Base-by-base conservation (phyloP, 768 basidiomycete species). In the Leccinum fibrillosum region DNA sequence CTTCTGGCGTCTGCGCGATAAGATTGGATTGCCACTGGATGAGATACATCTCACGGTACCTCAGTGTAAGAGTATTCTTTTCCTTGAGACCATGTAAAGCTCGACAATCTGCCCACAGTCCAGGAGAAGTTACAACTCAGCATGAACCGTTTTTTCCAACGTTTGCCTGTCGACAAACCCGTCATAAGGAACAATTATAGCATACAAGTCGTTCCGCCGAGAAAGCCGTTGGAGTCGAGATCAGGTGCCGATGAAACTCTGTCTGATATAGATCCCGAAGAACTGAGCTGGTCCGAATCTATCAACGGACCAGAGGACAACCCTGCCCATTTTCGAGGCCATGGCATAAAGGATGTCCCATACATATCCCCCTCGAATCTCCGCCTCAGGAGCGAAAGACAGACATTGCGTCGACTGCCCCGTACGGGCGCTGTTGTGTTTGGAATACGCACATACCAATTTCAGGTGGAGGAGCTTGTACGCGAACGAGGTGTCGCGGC, bases 1-100 rank as follows among this genome's bases (percentile, higher is more conserved):
- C 9, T 85, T 81, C 60, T 92, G 90, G 90, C 80, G 89, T n/a
- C 78, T 92, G 74, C 70, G 80, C 59, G 90, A 91, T 72, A 92
- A 92, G 75, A 82, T 89, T 53, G 91, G 90, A 10, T 75, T 86
- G 66, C 78, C 83, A 13, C 74, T 92, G 42, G 86, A 89, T 45
- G 83, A 89, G 57, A 90, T 92, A 53, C 90, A 92, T 39, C 48
- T 67, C 45, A 32, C 64, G 56, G 90, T 92, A 17, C 89, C 90
- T 23, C 83, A 82, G 69, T 91, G 88, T 87, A 70, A 69, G 85
- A 59, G 1, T n/a, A 4, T 26, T 56, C 25, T 23, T 58, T 49
- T 30, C 4, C 3, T 8, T 25, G 23, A 45, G 25, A 25, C 11
- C 32, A 1, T 25, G 1, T 26, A 17, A 17, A 35, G 4, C 21